Evolutionary conservation across 1,139 yeast species (phyloP).

Genomic region (Saccharomyces hybrid): DNA sequence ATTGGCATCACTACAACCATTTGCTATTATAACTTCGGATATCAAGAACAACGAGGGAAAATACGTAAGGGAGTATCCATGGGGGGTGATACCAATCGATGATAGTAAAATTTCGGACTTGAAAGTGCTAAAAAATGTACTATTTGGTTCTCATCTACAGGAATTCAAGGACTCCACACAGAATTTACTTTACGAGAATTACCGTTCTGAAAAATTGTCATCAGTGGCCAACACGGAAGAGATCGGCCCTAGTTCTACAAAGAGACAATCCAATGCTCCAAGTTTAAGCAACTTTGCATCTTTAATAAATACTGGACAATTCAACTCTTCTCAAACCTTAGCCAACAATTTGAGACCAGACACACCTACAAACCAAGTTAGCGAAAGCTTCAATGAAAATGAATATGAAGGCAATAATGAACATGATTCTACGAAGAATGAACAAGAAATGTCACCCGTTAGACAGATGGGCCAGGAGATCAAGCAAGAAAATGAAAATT

Average conservation of each 20-base stretch:
- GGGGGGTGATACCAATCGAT: conserved; percentile 54
- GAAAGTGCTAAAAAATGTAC: conserved; percentile 53
- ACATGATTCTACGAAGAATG: conserved; percentile 10
- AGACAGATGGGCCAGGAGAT: conserved; percentile 32
- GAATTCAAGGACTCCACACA: conserved; percentile 78
- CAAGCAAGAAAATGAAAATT: conserved; percentile 36
- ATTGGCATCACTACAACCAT: conserved; percentile 58
- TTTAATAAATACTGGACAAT: conserved; percentile 29
- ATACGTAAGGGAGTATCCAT: conserved; percentile 64
- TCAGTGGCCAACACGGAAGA: conserved; percentile 30
- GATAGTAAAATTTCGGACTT: conserved; percentile 60
- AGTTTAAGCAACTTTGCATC: conserved; percentile 33
- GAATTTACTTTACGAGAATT: conserved; percentile 69
- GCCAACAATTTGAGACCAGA: conserved; percentile 6
- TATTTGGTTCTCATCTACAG: conserved; percentile 69
- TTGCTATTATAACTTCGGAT: conserved; percentile 63
- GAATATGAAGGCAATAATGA: conserved; percentile 8
- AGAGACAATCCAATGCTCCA: conserved; percentile 30
- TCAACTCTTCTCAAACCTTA: conserved; percentile 28
- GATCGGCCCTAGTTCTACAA: conserved; percentile 5
- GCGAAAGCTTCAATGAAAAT: conserved; percentile 8
- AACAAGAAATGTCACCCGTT: conserved; percentile 28
- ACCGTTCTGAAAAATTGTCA: conserved; percentile 62
- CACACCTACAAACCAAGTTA: not conserved
- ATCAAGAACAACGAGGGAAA: conserved; percentile 45